A percentile compares a stretch with the other conserved stretches of the same genome.
Conservation (phyloP, 129 eudicot species). For the Helianthus tuberosus region DNA sequence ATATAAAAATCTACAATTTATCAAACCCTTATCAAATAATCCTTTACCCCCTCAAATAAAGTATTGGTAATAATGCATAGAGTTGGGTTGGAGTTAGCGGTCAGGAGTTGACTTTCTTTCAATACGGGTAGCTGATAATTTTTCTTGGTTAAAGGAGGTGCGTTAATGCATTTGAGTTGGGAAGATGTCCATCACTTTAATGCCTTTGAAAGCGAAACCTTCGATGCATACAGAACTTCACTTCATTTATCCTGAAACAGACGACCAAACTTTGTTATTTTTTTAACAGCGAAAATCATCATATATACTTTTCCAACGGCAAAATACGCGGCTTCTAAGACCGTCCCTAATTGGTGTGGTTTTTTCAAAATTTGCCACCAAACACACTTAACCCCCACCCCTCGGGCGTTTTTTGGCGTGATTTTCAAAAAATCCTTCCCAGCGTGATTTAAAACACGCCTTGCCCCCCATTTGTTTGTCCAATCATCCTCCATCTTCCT, state of each 20-base stretch:
- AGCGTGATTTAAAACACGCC: too few relatives aligned
- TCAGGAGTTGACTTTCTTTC: constrained; percentile 33
- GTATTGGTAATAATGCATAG: not conserved
- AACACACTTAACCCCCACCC: too few relatives aligned
- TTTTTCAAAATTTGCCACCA: too few relatives aligned
- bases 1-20: too few relatives aligned
- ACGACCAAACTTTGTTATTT: not conserved
- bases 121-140: not conserved
- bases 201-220: constrained; percentile 30
- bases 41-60: not conserved
- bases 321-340: too few relatives aligned
- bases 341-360: too few relatives aligned
- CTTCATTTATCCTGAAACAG: not conserved
- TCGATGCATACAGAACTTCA: not conserved
- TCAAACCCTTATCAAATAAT: not conserved
- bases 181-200: constrained; percentile 32
- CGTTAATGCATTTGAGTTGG: constrained; percentile 35
- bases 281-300: too few relatives aligned
- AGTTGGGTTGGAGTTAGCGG: constrained; percentile 17
- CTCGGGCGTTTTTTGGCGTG: too few relatives aligned
- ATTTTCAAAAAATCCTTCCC: too few relatives aligned
- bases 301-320: too few relatives aligned
- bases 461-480: too few relatives aligned
- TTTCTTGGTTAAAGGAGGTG: constrained; percentile 25
- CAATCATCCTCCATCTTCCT: too few relatives aligned